Percentiles rank a stretch among this genome's conserved stretches.
Conservation (phyloP, 1,284 basidiomycete species). For the Meira miltonrushii region DNA sequence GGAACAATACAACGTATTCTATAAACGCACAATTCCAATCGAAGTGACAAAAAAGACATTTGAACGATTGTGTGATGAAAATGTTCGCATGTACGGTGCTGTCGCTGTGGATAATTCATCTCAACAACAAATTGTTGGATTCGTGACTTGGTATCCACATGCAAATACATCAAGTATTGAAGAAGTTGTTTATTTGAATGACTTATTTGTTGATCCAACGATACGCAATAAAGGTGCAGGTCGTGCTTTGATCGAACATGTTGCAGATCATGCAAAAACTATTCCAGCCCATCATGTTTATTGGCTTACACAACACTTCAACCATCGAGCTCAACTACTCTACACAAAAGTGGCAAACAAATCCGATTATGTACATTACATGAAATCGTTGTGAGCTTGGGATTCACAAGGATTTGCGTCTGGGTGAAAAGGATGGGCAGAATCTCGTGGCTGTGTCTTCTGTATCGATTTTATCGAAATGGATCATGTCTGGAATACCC, state of each 20-base stretch:
- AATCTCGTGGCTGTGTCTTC: too few species aligned
- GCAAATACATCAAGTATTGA: background rate
- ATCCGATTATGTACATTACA: background rate
- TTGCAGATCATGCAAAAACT: background rate
- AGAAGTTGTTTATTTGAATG: slow-evolving; percentile 1
- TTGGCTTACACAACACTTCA: slow-evolving; percentile 5
- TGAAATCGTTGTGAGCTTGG: too few species aligned
- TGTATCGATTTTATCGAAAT: too few species aligned
- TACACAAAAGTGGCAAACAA: background rate
- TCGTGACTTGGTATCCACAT: slow-evolving; percentile 1
- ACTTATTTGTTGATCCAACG: background rate
- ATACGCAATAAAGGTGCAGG: background rate
- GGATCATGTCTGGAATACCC: too few species aligned
- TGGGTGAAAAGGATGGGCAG: too few species aligned
- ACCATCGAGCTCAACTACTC: slow-evolving; percentile 4
- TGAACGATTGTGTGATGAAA: background rate
- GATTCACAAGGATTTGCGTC: too few species aligned
- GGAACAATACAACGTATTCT: background rate
- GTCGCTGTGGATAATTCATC: background rate
- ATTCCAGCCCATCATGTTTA: background rate
- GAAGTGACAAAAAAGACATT: background rate
- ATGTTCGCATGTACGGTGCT: background rate
- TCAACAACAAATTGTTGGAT: background rate
- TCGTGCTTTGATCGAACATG: slow-evolving; percentile 3
- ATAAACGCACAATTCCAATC: background rate